Percentiles rank a stretch among this genome's conserved stretches.
Evolutionary conservation across 2,329 filamentous ascomycete species (phyloP).

Genomic region (Diaporthe helianthi): DNA sequence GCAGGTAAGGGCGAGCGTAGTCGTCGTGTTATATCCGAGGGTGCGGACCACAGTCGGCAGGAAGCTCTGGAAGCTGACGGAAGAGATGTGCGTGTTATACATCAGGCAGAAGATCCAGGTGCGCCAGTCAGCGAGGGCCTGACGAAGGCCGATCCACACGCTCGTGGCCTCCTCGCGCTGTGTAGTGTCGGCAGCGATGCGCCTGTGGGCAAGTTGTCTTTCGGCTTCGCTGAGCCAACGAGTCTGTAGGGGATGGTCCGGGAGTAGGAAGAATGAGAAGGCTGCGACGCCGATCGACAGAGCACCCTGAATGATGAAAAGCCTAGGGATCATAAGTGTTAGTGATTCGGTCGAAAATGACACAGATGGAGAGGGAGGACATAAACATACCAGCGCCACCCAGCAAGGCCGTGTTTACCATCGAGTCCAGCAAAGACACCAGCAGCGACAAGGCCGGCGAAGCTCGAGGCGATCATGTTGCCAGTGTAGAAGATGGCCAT

Average conservation of each 20-base stretch:
- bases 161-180: conserved; percentile 9
- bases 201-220: conserved; percentile 46
- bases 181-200: conserved; percentile 17
- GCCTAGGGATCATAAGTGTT: neutral
- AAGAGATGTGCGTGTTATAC: conserved; percentile 30
- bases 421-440: conserved; percentile 67
- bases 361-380: neutral
- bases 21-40: conserved; percentile 50
- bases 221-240: conserved; percentile 51
- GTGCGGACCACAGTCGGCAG: conserved; percentile 49
- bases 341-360: neutral
- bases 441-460: conserved; percentile 68
- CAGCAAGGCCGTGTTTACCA: conserved; percentile 43
- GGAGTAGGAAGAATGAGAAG: conserved; percentile 45
- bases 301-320: conserved; percentile 41
- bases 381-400: conserved; percentile 47
- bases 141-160: neutral
- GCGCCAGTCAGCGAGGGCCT: conserved; percentile 4
- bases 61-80: conserved; percentile 42
- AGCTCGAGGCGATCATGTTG: conserved; percentile 70
- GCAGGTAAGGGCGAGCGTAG: conserved; percentile 55
- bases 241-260: conserved; percentile 46
- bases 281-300: conserved; percentile 42
- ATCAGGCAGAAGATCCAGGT: conserved; percentile 27
- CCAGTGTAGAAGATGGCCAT: conserved; percentile 66